phyloP scores from a whole-genome alignment of 1,284 basidiomycete species.

The Ustilago nuda region DNA sequence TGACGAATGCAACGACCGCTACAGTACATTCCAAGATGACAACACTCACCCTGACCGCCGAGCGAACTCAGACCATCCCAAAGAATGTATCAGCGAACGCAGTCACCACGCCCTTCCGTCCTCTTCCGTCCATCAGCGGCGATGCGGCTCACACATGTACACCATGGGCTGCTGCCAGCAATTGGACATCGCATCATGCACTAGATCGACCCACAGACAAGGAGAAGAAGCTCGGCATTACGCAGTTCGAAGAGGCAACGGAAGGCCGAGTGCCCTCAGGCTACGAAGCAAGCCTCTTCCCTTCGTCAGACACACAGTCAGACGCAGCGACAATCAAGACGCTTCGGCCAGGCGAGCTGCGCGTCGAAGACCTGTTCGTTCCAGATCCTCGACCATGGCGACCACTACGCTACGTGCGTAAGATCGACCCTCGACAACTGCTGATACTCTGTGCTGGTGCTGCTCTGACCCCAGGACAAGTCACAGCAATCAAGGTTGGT shows the following conservation, averaged over 20 bases:
- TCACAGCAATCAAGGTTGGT: constrained; percentile 40
- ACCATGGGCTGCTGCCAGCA: constrained; percentile 35
- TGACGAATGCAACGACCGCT: constrained; percentile 26
- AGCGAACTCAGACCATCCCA: constrained; percentile 29
- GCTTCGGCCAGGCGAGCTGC: constrained; percentile 23
- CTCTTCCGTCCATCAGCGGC: constrained; percentile 40
- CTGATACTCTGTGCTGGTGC: constrained; percentile 61
- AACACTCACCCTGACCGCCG: constrained; percentile 23
- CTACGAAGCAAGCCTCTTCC: constrained; percentile 38
- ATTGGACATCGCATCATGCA: constrained; percentile 40
- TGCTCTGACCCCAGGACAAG: constrained; percentile 46
- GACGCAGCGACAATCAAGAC: constrained; percentile 37
- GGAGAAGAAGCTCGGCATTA: constrained; percentile 52
- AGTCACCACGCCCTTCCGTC: constrained; percentile 25
- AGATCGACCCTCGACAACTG: constrained; percentile 65
- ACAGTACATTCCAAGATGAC: constrained; percentile 49
- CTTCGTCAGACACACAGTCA: constrained; percentile 6
- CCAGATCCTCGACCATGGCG: constrained; percentile 63
- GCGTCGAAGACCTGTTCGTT: constrained; percentile 56
- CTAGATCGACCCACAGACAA: constrained; percentile 48
- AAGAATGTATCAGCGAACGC: constrained; percentile 37
- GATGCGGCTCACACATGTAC: constrained; percentile 24
- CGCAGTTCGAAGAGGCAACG: constrained; percentile 48
- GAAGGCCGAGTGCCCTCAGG: constrained; percentile 47
- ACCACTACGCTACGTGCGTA: constrained; percentile 63